A percentile compares a stretch with the other conserved stretches of the same genome.
Conservation (phyloP, 441 rosid species). For the Croton laevigatus region DNA sequence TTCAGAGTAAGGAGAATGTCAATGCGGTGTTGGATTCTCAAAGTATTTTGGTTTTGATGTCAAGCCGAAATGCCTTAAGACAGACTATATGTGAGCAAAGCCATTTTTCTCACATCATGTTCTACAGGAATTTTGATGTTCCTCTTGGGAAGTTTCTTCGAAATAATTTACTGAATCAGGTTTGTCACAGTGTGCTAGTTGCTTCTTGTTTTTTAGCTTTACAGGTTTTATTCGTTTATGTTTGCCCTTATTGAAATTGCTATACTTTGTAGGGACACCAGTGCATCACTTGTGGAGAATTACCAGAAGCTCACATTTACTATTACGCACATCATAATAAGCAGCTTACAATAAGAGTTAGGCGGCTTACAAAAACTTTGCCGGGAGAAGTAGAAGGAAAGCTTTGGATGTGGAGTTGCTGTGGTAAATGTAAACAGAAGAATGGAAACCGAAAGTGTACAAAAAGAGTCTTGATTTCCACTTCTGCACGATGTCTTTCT, state of each 20-base stretch:
- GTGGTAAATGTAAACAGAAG: constrained; percentile 67
- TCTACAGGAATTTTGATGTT: constrained; percentile 82
- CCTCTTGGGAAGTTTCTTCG: constrained; percentile 88
- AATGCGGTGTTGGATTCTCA: constrained; percentile 53
- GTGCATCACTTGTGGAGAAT: constrained; percentile 59
- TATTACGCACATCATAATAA: constrained; percentile 78
- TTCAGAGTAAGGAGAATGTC: constrained; percentile 39
- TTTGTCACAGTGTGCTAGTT: constrained; percentile 21
- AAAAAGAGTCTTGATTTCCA: constrained; percentile 75
- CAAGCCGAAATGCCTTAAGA: constrained; percentile 60
- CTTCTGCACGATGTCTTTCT: constrained; percentile 75
- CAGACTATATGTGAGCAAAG: constrained; percentile 86
- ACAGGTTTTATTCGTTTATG: constrained; percentile 8
- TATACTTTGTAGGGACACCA: constrained; percentile 55
- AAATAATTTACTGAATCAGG: constrained; percentile 86
- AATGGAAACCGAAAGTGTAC: constrained; percentile 53
- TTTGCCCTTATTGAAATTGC: constrained; percentile 27
- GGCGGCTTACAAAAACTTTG: constrained; percentile 47
- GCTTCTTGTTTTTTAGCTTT: neutral
- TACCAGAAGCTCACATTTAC: constrained; percentile 80
- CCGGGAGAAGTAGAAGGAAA: constrained; percentile 77
- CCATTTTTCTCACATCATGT: constrained; percentile 90
- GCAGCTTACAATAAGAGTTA: constrained; percentile 79
- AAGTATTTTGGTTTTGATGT: constrained; percentile 92
- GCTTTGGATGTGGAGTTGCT: constrained; percentile 99